Conservation (phyloP, 2,329 filamentous ascomycete species). For the Rhynchosporium graminicola region DNA sequence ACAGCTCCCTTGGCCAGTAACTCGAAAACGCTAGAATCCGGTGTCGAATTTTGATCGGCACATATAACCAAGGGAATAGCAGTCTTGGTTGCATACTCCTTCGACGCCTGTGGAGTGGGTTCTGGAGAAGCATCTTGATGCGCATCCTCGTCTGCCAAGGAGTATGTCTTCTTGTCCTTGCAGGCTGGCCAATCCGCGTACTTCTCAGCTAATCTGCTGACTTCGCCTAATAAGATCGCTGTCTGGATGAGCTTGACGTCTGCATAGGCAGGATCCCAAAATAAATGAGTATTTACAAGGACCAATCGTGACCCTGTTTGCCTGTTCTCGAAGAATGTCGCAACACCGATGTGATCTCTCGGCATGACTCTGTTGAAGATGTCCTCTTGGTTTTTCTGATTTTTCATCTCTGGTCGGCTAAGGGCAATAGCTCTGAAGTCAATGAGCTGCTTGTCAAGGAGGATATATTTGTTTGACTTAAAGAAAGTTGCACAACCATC, state of each 20-base stretch:
- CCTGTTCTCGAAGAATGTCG: slow-evolving; percentile 90
- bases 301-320: slow-evolving; percentile 88
- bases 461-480: slow-evolving; percentile 90
- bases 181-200: slow-evolving; percentile 79
- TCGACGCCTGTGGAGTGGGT: slow-evolving; percentile 67
- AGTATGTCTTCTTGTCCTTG: slow-evolving; percentile 67
- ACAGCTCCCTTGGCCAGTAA: slow-evolving; percentile 81
- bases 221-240: slow-evolving; percentile 89
- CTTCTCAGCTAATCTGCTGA: slow-evolving; percentile 82
- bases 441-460: slow-evolving; percentile 91
- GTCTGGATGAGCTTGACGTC: slow-evolving; percentile 98
- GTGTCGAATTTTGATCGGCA: slow-evolving; percentile 92
- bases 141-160: slow-evolving; percentile 44
- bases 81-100: slow-evolving; percentile 81
- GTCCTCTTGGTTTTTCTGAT: slow-evolving; percentile 94
- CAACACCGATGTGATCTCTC: slow-evolving; percentile 92
- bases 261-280: slow-evolving; percentile 87
- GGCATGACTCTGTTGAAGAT: slow-evolving; percentile 99
- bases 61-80: slow-evolving; percentile 91
- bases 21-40: slow-evolving; percentile 87
- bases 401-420: slow-evolving; percentile 94
- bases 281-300: slow-evolving; percentile 90
- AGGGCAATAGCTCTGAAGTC: slow-evolving; percentile 92
- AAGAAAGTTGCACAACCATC: slow-evolving; percentile 97
- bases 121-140: slow-evolving; percentile 52